Conservation (phyloP, 371 early-diverging fungal species). For the Blakeslea trispora region DNA sequence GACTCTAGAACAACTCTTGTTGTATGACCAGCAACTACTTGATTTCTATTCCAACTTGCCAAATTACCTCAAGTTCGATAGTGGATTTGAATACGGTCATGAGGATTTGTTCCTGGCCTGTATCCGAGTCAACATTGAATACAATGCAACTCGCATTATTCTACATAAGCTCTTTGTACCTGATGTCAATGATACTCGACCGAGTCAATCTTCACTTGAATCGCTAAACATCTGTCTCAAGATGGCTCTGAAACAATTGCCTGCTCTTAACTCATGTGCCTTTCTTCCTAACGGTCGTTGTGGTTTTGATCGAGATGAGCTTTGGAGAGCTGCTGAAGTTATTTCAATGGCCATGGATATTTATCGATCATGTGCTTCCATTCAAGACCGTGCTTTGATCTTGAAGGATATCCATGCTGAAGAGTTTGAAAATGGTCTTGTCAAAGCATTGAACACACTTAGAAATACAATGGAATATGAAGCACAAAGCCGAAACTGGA, state of each 20-base stretch:
- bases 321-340: conserved; percentile 45
- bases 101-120: conserved; percentile 43
- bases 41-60: conserved; percentile 34
- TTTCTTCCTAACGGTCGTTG: conserved; percentile 34
- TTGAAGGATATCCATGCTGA: conserved; percentile 21
- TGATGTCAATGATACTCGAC: conserved; percentile 36
- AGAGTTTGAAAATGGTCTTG: conserved; percentile 36
- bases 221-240: conserved; percentile 47
- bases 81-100: conserved; percentile 49
- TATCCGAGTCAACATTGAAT: conserved; percentile 49
- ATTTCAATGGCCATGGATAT: conserved; percentile 43
- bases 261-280: conserved; percentile 33
- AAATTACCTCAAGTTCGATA: conserved; percentile 40
- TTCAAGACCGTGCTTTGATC: conserved; percentile 28
- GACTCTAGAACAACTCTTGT: conserved; percentile 42
- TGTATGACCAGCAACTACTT: conserved; percentile 36
- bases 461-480: conserved; percentile 35
- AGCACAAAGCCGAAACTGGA: conserved; percentile 30
- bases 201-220: conserved; percentile 34
- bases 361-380: conserved; percentile 33
- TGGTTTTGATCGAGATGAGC: conserved; percentile 50
- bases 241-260: conserved; percentile 34
- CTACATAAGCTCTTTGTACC: conserved; percentile 52
- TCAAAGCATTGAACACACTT: conserved; percentile 30
- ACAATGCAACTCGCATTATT: conserved; percentile 48